Base-by-base conservation (phyloP, 164 flowering plant genomes). In the Piper longum region DNA sequence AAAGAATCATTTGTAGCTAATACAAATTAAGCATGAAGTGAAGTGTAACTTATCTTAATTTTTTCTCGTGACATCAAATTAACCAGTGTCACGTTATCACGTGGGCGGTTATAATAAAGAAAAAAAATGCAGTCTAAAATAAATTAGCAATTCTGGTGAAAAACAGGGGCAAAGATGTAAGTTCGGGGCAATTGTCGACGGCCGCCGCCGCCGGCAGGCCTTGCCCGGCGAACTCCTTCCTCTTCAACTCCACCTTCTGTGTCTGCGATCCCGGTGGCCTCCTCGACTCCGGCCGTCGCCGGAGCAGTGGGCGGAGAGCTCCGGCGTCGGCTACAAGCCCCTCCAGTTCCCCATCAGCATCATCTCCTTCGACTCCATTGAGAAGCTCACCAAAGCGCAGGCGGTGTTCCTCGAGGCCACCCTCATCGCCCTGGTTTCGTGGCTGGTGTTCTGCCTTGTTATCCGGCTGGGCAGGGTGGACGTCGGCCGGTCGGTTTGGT, bases 191-290 rank as follows among this genome's bases (percentile, higher is more conserved):
- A 2, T 2, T 26, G 36, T 26, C 14, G 0, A 12, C 1, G 52
- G 52, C 52, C 52, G 52, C 52, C 41, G 60, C 12, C 41, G 41
- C 41, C 41, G 41, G 60, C 60, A 6, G 41, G 14, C 41, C 79
- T 54, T 91, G 98, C 67, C 95, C 91, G 0, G 2, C 54, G 7
- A 79, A 85, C 65, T 75, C 90, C 16, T 71, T 92, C 65, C 7
- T 13, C n/a, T 85, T 78, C 83, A 89, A 92, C 72, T 59, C 75
- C 5, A 80, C 78, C 4, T 80, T 69, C 42, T 92, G 98, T 67
- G 79, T 82, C 5, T 92, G 98, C 69, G 63, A 70, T 51, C 88
- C 91, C 0, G 98, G 98, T 17, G 73, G 70, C 63, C 5, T 88
- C 8, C 54, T 71, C 56, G 75, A 78, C 58, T 82, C 67, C 41